These are phyloP conservation scores for Paramecium caudatum DNA, from an alignment of 73 alveolate species.

Conservation along the genomic window DNA sequence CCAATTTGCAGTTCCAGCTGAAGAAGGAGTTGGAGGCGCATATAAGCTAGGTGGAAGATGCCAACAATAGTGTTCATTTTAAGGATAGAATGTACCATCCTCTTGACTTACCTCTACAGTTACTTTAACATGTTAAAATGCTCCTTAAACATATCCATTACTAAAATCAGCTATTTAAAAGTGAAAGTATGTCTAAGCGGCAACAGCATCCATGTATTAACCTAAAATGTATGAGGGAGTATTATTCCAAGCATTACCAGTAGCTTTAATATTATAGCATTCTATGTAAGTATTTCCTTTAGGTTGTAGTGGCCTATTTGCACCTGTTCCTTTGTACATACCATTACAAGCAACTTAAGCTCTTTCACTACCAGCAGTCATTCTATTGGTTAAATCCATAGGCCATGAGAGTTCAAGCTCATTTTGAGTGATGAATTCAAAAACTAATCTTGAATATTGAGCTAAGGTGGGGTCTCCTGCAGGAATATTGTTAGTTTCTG, in stretches of 20 bases:
- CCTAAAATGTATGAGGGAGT: slow-evolving; percentile 47
- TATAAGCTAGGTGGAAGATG: slow-evolving; percentile 19
- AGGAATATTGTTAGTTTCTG: slow-evolving; percentile 59
- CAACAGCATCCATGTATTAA: not conserved
- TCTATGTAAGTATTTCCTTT: not conserved
- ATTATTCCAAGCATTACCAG: slow-evolving; percentile 1
- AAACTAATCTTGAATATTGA: slow-evolving; percentile 45
- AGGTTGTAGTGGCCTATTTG: slow-evolving; percentile 65
- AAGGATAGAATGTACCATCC: slow-evolving; percentile 58
- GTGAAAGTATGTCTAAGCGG: not conserved
- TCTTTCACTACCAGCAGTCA: slow-evolving; percentile 12
- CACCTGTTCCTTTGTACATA: slow-evolving; percentile 39
- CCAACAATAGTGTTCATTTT: slow-evolving; percentile 59
- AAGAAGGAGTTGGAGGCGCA: slow-evolving; percentile 21
- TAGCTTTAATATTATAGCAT: slow-evolving; percentile 20
- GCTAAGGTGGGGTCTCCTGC: slow-evolving; percentile 29
- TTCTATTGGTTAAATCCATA: slow-evolving; percentile 63
- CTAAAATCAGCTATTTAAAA: slow-evolving; percentile 50
- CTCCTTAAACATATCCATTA: slow-evolving; percentile 55
- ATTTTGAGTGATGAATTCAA: slow-evolving; percentile 68
- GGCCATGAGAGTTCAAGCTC: slow-evolving; percentile 65
- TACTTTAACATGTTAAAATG: slow-evolving; percentile 20
- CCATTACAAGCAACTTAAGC: slow-evolving; percentile 73
- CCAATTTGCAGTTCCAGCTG: slow-evolving; percentile 24
- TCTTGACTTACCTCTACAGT: slow-evolving; percentile 19